Evolutionary conservation across 352 stramenopile species (phyloP), one percentile per base, ranked within the genome.

Genomic region (Pythium coloratum): DNA sequence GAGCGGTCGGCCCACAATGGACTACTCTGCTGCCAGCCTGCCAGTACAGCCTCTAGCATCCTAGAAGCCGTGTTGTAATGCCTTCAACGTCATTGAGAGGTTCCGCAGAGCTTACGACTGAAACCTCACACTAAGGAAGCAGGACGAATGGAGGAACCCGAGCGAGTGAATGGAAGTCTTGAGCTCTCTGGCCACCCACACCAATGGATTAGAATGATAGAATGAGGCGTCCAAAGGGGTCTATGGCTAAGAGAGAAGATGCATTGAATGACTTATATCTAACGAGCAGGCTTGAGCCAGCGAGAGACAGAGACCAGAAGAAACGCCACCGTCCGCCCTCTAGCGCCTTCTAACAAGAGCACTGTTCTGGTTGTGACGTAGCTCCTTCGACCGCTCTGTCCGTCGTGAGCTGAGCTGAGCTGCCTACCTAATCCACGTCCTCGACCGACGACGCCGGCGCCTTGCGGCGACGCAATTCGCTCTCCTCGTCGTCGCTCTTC

Each of bases 401-500:
- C 42, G 42, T 50, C 42, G 42, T 32, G 9, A 6, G 30, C n/a
- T 26, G 18, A 24, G 20, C 20, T 24, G 20, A 24, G 20, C 20
- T 24, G 20, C 20, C 20, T 24, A 24, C 54, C 54, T 92, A 92
- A 70, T 92, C 84, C 57, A 92, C 82, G 62, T 92, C 84, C 71
- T 92, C 84, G 51, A 92, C 80, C 20, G 82, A 77, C 67, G 82
- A 81, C 32, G 58, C 47, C 38, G 60, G 34, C 36, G 44, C 65
- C 73, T 90, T 90, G 38, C 82, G 82, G 75, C 86, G 82, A 44
- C 82, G 82, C 49, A 90, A 69, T 55, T 76, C 78, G 38, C 75
- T 70, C 13, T 81, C 64, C 4, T 80, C 68, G 58, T 55, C 63
- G 20, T 24, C 20, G 20, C 20, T 24, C 20, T 24, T 24, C 33